Base-by-base conservation (phyloP, 2,329 filamentous ascomycete species). In the Fusarium sp. region DNA sequence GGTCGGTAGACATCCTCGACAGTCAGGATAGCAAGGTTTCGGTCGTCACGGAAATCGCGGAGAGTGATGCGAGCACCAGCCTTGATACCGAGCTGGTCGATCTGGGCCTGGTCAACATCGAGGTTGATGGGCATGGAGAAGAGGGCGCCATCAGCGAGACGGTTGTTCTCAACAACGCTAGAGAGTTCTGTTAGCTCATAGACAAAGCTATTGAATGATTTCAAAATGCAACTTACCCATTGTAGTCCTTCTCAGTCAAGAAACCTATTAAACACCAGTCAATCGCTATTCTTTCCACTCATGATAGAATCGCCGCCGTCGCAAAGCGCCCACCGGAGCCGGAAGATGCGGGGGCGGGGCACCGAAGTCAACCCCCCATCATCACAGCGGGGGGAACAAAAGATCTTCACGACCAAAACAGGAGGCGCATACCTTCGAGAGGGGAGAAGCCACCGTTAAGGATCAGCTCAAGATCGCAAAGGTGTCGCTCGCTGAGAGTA, bases 41-140 rank as follows among this genome's bases (percentile, higher is more conserved):
- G 91, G 86, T 99, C 96, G 83, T 99, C 96, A 82, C 96, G 92
- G 86, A 97, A 94, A 82, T 99, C 96, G 78, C 95, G 93, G 73
- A 99, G 92, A 44, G 94, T 94, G 80, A 98, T 87, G 77, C 94
- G 91, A 64, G 92, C 88, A 60, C 95, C 94, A 31, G 93, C 79
- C 89, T 96, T 93, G 79, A 98, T 87, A 72, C 90, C 90, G 37
- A 92, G 82, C 77, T 91, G 87, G 74, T 95, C 88, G 80, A 98
- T 93, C 66, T 90, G 90, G 79, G 92, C 84, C 81, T 94, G 87
- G 73, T 88, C 90, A 70, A 97, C 86, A 82, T 99, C 96, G 75
- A 99, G 91, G 78, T 93, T 97, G 83, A 99, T 98, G 79, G 96
- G 96, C 85, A 99, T 99, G 83, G 90, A 93, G 86, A 98, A 98